Percentiles rank a stretch among this genome's conserved stretches.
Evolutionary conservation across 2,329 filamentous ascomycete species (phyloP).

Genomic region (Pezicula rhizophila): DNA sequence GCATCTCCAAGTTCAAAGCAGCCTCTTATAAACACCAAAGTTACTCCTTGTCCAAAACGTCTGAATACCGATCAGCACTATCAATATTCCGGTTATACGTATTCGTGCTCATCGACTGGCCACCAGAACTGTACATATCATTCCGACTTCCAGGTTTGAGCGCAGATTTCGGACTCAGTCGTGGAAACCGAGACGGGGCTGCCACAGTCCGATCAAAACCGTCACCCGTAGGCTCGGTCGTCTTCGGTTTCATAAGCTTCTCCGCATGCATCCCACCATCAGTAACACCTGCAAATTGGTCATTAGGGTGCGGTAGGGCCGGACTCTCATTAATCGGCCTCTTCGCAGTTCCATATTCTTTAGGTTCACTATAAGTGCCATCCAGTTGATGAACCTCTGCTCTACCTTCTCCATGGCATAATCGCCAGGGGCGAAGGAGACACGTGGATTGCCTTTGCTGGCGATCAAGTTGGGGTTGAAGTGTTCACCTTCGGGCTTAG

Average conservation of each 20-base stretch:
- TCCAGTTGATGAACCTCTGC: neutral
- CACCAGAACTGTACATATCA: neutral
- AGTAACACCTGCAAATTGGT: constrained; percentile 14
- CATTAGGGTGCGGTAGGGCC: constrained; percentile 14
- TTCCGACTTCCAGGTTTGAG: constrained; percentile 7
- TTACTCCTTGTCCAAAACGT: constrained; percentile 9
- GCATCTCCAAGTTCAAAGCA: neutral
- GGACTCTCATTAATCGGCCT: constrained; percentile 13
- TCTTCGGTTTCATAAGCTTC: neutral
- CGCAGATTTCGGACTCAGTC: constrained; percentile 1
- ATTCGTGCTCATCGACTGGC: constrained; percentile 3
- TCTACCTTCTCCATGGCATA: constrained; percentile 8
- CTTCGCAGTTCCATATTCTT: constrained; percentile 7
- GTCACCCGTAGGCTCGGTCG: neutral
- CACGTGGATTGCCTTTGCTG: constrained; percentile 3
- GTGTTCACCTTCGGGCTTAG: constrained; percentile 11
- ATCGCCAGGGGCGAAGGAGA: constrained; percentile 12
- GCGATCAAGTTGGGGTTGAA: constrained; percentile 12
- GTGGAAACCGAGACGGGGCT: neutral
- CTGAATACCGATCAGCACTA: constrained; percentile 2
- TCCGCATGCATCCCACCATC: constrained; percentile 10
- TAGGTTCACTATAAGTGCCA: constrained; percentile 2
- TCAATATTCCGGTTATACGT: constrained; percentile 9
- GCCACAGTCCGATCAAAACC: constrained; percentile 3
- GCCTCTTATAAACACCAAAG: neutral